These are phyloP conservation scores for Phycomyces nitens DNA, from an alignment of 192 early-diverging fungal species.

Conservation along the genomic window DNA sequence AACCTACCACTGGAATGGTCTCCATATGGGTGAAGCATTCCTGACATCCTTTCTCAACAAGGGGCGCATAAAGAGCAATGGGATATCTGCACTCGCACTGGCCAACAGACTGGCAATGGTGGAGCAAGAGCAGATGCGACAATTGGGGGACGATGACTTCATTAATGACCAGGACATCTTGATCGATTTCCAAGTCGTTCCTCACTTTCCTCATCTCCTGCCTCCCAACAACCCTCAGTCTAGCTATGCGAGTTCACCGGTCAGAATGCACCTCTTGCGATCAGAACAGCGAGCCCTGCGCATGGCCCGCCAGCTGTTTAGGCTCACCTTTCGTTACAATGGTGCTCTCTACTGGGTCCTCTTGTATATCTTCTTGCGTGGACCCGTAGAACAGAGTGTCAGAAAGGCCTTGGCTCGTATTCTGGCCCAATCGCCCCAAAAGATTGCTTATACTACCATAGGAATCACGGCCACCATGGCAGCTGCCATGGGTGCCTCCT, in stretches of 20 bases:
- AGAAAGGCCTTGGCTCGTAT: constrained; percentile 11
- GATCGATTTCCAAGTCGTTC: not conserved
- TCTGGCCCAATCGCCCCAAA: constrained; percentile 1
- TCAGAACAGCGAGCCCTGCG: constrained; percentile 20
- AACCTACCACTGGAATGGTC: constrained; percentile 17
- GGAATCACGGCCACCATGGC: constrained; percentile 23
- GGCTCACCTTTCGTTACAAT: constrained; percentile 25
- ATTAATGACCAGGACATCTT: not conserved
- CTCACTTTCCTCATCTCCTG: constrained; percentile 31
- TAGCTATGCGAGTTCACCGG: constrained; percentile 19
- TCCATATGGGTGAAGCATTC: constrained; percentile 24
- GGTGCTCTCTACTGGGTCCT: constrained; percentile 33
- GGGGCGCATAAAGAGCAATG: not conserved
- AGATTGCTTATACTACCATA: constrained; percentile 25
- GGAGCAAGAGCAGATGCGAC: constrained; percentile 1
- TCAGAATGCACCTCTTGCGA: constrained; percentile 15
- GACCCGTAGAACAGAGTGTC: constrained; percentile 25
- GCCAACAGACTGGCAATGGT: constrained; percentile 4
- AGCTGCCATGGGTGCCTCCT: constrained; percentile 13
- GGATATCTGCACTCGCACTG: constrained; percentile 4
- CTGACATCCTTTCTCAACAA: constrained; percentile 23
- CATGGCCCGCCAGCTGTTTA: constrained; percentile 16
- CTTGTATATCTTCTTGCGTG: constrained; percentile 26
- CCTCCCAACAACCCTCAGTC: constrained; percentile 25
- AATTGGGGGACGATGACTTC: not conserved